These are phyloP conservation scores for Evernia prunastri DNA, from an alignment of 495 filamentous ascomycete genomes.

Conservation along the genomic window DNA sequence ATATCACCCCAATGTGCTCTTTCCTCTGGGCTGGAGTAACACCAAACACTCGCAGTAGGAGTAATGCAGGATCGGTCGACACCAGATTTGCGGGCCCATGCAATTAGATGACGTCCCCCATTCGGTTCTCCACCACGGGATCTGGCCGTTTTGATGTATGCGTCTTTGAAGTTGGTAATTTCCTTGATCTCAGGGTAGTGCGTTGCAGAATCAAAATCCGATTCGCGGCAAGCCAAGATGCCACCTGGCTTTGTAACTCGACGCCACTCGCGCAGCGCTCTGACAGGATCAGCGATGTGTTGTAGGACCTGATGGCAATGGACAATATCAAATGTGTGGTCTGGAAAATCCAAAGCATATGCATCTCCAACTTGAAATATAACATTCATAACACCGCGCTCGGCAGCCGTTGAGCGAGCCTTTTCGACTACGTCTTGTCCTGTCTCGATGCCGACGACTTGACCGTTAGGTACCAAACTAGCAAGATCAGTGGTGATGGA, in stretches of 20 bases:
- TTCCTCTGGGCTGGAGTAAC: conserved; percentile 41
- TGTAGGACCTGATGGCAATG: conserved; percentile 48
- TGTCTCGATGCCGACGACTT: conserved; percentile 40
- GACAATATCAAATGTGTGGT: conserved; percentile 52
- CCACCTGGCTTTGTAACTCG: conserved; percentile 47
- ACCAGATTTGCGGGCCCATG: conserved; percentile 46
- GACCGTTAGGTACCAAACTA: conserved; percentile 39
- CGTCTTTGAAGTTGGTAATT: conserved; percentile 36
- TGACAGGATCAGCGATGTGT: conserved; percentile 42
- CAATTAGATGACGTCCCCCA: conserved; percentile 44
- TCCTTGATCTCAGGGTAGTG: conserved; percentile 44
- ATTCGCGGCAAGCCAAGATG: conserved; percentile 46
- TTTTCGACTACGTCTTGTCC: conserved; percentile 34
- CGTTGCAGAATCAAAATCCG: conserved; percentile 36
- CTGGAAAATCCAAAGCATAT: conserved; percentile 37
- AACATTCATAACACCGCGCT: conserved; percentile 39
- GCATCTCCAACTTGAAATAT: conserved; percentile 44
- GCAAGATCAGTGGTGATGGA: conserved; percentile 52
- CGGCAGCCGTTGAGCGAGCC: conserved; percentile 33
- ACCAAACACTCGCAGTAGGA: conserved; percentile 39
- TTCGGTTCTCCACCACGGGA: conserved; percentile 43
- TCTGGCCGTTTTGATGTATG: conserved; percentile 37
- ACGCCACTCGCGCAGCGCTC: conserved; percentile 43
- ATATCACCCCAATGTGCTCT: conserved; percentile 40
- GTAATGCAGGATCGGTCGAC: conserved; percentile 34